Percentiles rank a stretch among this genome's conserved stretches.
These are phyloP conservation scores for Ceratobasidium sp. DNA, from an alignment of 1,284 basidiomycete species.

Conservation along the genomic window DNA sequence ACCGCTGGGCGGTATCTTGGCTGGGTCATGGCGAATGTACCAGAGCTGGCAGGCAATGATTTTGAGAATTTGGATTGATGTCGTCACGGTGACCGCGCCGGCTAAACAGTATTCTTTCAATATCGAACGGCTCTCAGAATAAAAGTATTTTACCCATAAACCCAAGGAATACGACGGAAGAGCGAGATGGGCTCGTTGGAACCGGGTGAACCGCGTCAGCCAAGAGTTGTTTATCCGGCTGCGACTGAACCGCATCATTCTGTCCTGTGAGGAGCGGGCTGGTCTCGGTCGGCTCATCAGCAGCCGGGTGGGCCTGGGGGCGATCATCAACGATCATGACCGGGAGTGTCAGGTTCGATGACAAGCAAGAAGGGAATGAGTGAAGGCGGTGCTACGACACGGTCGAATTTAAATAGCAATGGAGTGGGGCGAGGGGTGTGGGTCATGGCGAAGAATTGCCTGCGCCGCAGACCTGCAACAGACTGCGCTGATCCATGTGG, in stretches of 20 bases:
- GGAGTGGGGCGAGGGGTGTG: background rate
- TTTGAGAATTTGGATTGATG: constrained; percentile 4
- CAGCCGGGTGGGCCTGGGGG: background rate
- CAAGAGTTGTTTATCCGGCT: background rate
- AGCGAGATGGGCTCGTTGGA: constrained; percentile 15
- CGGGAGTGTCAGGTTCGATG: background rate
- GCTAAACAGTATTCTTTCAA: background rate
- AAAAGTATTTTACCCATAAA: constrained; percentile 12
- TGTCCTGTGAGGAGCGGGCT: constrained; percentile 24
- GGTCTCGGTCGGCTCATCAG: constrained; percentile 21
- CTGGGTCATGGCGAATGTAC: constrained; percentile 17
- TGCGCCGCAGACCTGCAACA: background rate
- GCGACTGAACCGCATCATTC: background rate
- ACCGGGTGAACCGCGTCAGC: background rate
- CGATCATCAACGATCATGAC: background rate
- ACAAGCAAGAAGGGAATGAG: background rate
- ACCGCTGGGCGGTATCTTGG: constrained; percentile 12
- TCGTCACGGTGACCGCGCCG: constrained; percentile 1
- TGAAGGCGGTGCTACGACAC: background rate
- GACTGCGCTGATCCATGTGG: constrained; percentile 31
- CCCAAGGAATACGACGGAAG: constrained; percentile 14
- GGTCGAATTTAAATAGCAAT: background rate
- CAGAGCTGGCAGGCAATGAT: constrained; percentile 26
- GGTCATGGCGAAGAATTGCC: background rate
- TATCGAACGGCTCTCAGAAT: background rate